A percentile compares a stretch with the other conserved stretches of the same genome.
phyloP scores from a whole-genome alignment of 371 early-diverging fungal genomes.

The Syncephalastrum contaminatum region DNA sequence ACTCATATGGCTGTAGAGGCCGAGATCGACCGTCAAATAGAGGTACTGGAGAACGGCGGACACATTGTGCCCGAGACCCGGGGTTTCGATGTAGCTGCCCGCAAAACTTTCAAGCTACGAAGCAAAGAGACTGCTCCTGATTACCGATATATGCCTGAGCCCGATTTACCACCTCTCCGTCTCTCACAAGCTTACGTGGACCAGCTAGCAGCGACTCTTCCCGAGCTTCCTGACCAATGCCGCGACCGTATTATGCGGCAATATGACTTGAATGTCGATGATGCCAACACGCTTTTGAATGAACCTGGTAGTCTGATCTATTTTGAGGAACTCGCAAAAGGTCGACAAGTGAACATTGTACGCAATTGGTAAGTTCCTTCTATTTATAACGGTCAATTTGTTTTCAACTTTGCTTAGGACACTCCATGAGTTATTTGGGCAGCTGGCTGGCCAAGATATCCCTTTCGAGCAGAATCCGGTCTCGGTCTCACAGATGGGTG shows the following conservation, averaged over 20 bases:
- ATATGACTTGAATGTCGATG: constrained; percentile 58
- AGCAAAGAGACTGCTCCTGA: constrained; percentile 85
- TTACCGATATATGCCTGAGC: constrained; percentile 93
- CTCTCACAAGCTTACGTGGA: constrained; percentile 47
- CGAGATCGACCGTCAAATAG: constrained; percentile 77
- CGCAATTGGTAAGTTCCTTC: constrained; percentile 42
- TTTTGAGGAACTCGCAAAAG: constrained; percentile 62
- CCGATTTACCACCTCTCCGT: constrained; percentile 67
- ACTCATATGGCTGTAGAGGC: constrained; percentile 49
- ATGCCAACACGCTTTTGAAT: constrained; percentile 64
- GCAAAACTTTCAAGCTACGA: constrained; percentile 67
- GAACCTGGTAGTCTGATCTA: constrained; percentile 73
- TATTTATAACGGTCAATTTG: neutral
- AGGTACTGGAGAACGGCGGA: constrained; percentile 51
- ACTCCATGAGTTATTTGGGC: constrained; percentile 76
- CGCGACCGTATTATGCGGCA: constrained; percentile 59
- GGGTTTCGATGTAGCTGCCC: constrained; percentile 67
- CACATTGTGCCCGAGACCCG: constrained; percentile 73
- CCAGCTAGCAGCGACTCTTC: constrained; percentile 40
- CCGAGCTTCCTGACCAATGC: constrained; percentile 74
- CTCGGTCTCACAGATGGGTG: constrained; percentile 57
- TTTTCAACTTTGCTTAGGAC: constrained; percentile 52
- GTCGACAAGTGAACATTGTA: constrained; percentile 13
- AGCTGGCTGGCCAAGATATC: constrained; percentile 60
- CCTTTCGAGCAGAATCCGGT: constrained; percentile 60